Conservation (phyloP, 805 yeast genomes). For the Saturnispora sekii region DNA sequence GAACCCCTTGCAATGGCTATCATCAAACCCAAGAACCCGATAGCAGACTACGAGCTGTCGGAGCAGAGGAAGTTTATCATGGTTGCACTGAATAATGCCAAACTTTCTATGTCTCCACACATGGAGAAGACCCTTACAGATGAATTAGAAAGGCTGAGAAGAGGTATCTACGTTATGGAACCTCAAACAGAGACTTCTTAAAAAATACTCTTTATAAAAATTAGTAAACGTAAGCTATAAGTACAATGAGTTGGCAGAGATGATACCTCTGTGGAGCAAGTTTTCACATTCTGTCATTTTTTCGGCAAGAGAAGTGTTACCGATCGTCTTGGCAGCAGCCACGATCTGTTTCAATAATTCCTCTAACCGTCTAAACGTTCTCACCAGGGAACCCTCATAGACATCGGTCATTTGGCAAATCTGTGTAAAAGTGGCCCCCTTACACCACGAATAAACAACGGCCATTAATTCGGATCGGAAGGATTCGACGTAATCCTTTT, state of each 20-base stretch:
- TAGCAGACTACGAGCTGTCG: constrained; percentile 1
- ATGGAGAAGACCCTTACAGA: neutral
- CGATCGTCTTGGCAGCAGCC: constrained; percentile 89
- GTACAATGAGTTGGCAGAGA: constrained; percentile 92
- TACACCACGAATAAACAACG: constrained; percentile 93
- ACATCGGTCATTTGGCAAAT: constrained; percentile 99
- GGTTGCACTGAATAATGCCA: neutral
- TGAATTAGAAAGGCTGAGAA: neutral
- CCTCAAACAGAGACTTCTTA: constrained; percentile 5
- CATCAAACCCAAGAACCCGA: constrained; percentile 3
- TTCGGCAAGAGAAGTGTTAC: constrained; percentile 73
- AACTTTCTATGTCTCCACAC: neutral
- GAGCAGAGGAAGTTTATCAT: constrained; percentile 2
- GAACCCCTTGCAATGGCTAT: constrained; percentile 1
- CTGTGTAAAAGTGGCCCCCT: constrained; percentile 91
- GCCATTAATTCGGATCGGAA: constrained; percentile 95
- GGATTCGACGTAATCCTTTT: constrained; percentile 84
- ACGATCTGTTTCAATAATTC: constrained; percentile 86
- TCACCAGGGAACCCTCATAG: constrained; percentile 90
- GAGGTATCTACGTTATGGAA: constrained; percentile 7
- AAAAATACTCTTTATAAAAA: neutral
- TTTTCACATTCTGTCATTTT: constrained; percentile 84
- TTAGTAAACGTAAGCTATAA: constrained; percentile 25
- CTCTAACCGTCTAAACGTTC: constrained; percentile 91
- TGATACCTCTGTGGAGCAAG: constrained; percentile 89